Evolutionary conservation across 1,139 yeast genomes (phyloP).

Genomic region (Protomyces inouyei): DNA sequence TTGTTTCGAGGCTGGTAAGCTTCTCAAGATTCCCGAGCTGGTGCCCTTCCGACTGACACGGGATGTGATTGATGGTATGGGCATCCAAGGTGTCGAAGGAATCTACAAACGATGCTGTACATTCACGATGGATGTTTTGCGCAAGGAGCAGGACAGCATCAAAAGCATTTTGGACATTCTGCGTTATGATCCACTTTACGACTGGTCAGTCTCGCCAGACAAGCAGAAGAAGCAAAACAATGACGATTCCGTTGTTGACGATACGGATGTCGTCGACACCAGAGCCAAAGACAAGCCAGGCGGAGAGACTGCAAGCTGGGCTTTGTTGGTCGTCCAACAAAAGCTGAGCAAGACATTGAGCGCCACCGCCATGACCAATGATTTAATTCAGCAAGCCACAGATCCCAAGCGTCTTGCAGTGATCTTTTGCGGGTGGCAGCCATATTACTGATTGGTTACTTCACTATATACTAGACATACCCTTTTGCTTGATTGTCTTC

Average conservation of each 20-base stretch:
- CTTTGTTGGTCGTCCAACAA: conserved; percentile 64
- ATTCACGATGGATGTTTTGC: conserved; percentile 62
- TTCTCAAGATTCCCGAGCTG: conserved; percentile 80
- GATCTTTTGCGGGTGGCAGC: conserved; percentile 78
- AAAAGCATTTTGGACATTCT: conserved; percentile 78
- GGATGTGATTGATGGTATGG: conserved; percentile 90
- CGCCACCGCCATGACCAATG: conserved; percentile 78
- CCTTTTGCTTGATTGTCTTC: not conserved
- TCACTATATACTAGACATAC: not conserved
- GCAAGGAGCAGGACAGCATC: conserved; percentile 64
- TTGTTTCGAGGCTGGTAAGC: conserved; percentile 81
- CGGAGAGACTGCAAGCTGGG: conserved; percentile 61
- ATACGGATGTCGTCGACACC: not conserved
- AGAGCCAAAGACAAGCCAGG: conserved; percentile 36
- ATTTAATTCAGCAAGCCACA: conserved; percentile 71
- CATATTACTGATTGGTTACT: conserved; percentile 13
- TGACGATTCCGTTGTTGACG: not conserved
- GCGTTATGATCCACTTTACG: conserved; percentile 73
- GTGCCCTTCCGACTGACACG: conserved; percentile 90
- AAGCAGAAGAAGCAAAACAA: conserved; percentile 53
- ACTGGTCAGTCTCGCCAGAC: conserved; percentile 39
- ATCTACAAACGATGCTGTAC: conserved; percentile 68
- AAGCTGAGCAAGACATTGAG: conserved; percentile 72
- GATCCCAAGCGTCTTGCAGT: conserved; percentile 63
- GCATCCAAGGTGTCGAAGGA: conserved; percentile 75